phyloP scores from a whole-genome alignment of 2,329 filamentous ascomycete genomes.

The Sporothrix mexicana region DNA sequence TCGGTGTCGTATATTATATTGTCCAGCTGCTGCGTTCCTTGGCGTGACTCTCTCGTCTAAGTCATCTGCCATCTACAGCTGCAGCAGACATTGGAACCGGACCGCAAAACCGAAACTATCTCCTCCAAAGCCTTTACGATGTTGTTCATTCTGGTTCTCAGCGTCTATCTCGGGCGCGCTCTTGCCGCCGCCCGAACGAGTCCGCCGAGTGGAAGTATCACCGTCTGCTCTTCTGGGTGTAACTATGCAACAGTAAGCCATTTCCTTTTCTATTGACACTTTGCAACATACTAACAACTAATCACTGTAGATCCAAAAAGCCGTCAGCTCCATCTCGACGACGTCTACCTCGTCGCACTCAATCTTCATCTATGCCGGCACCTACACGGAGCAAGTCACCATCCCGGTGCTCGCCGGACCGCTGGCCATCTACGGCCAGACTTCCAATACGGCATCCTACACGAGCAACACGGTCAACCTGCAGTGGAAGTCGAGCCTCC shows the following conservation, averaged over 20 bases:
- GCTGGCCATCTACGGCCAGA: constrained; percentile 61
- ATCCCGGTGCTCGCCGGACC: constrained; percentile 54
- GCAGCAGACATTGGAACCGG: background rate
- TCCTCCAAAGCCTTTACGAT: background rate
- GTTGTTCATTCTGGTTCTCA: background rate
- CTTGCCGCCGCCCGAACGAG: background rate
- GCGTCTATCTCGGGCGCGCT: background rate
- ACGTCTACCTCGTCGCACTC: constrained; percentile 56
- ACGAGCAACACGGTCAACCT: constrained; percentile 63
- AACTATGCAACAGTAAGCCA: constrained; percentile 19
- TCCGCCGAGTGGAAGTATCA: constrained; percentile 33
- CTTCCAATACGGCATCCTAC: constrained; percentile 58
- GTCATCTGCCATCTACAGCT: background rate
- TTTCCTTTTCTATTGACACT: no score
- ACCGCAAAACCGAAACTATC: background rate
- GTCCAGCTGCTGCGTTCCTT: background rate
- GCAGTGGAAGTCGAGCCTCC: constrained; percentile 53
- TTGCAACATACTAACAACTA: no score
- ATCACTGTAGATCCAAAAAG: constrained; percentile 53
- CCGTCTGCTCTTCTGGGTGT: constrained; percentile 33
- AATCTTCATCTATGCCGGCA: constrained; percentile 67
- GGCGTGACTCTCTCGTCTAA: background rate
- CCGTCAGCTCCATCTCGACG: constrained; percentile 63
- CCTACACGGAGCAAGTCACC: constrained; percentile 66
- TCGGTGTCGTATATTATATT: background rate